phyloP scores from a whole-genome alignment of 2,329 filamentous ascomycete genomes.

The Colletotrichum liaoningense region DNA sequence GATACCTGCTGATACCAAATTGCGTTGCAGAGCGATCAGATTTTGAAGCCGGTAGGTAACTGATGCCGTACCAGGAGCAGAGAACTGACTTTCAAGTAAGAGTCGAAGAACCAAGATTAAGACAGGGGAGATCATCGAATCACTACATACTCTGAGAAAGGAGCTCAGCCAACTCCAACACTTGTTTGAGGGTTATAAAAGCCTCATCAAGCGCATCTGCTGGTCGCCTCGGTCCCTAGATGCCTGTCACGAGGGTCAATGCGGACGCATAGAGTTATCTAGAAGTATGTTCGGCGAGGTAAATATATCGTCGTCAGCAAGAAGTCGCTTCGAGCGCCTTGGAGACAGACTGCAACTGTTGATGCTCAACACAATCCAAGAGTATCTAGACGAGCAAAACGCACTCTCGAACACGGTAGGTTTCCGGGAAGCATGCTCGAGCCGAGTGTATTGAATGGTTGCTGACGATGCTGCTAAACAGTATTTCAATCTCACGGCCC shows the following conservation, averaged over 20 bases:
- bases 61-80: neutral
- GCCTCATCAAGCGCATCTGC: constrained; percentile 69
- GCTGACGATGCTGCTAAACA: constrained; percentile 43
- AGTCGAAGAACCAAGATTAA: constrained; percentile 43
- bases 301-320: constrained; percentile 56
- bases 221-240: constrained; percentile 50
- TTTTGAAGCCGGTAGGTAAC: constrained; percentile 49
- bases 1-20: neutral
- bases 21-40: constrained; percentile 44
- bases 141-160: constrained; percentile 69
- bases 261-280: neutral
- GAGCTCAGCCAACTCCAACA: constrained; percentile 70
- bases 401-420: constrained; percentile 75
- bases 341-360: constrained; percentile 69
- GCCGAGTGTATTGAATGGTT: neutral
- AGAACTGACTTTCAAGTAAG: constrained; percentile 25
- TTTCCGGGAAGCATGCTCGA: neutral
- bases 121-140: constrained; percentile 65
- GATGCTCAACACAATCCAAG: constrained; percentile 70
- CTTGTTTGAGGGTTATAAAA: constrained; percentile 70
- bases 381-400: constrained; percentile 76
- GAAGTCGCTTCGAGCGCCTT: constrained; percentile 69
- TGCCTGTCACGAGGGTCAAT: neutral
- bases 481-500: constrained; percentile 83
- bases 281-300: constrained; percentile 37